Base-by-base conservation (phyloP, 805 yeast genomes). In the Lipomyces anomalus region DNA sequence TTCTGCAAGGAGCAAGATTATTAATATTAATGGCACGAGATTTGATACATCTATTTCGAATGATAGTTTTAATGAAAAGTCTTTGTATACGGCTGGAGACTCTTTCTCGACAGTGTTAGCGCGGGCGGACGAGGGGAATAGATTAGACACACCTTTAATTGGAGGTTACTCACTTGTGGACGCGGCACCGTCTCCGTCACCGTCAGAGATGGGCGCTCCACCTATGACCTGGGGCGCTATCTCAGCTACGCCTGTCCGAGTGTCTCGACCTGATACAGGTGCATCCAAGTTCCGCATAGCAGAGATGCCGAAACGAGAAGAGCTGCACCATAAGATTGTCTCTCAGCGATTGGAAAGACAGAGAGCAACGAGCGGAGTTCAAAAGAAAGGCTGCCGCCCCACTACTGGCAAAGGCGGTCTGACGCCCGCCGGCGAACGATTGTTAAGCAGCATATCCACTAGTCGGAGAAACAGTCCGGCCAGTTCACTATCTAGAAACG, bases 221-320 rank as follows among this genome's bases (percentile, higher is more conserved):
- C 43, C 52, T 21, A 40, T 43, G 46, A 43, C 49, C 1, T 47
- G 51, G 16, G 16, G 13, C 32, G 13, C 16, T 16, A 28, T 28
- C 16, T 16, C 13, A 16, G 32, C 13, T 28, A 28, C 16, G 16
- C 32, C 13, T 13, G 16, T 28, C 16, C 32, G 32, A 28, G 32
- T 28, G n/a, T n/a, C n/a, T n/a, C n/a, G n/a, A n/a, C n/a, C n/a
- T n/a, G n/a, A n/a, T n/a, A n/a, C n/a, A n/a, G n/a, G n/a, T n/a
- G n/a, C 22, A 6, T 21, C 49, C 5, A 21, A 26, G 17, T 50
- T 50, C 30, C 35, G 39, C 11, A 22, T 50, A 11, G 37, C 47
- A 3, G 53, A 50, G 16, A 44, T 49, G 7, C 52, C 55, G 6
- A 33, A 33, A 24, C 48, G 55, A 18, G 55, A 50, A 7, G 49